A percentile compares a stretch with the other conserved stretches of the same genome.
These are phyloP conservation scores for Termitomyces sp. DNA, from an alignment of 768 basidiomycete species.

Conservation along the genomic window DNA sequence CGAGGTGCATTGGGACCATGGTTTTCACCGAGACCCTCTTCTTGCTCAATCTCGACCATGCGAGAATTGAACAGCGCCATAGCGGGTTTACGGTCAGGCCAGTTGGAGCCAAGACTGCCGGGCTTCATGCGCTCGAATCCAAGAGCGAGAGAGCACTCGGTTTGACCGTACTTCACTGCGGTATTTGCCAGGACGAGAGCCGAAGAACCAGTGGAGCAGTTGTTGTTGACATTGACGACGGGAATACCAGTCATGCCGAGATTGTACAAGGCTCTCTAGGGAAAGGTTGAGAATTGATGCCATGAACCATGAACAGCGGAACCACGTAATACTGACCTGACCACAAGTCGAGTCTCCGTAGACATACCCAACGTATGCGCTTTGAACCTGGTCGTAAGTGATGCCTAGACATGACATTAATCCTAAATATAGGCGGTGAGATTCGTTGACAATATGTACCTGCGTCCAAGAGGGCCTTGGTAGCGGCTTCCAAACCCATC, in stretches of 20 bases:
- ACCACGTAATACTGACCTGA: constrained; percentile 39
- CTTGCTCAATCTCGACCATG: constrained; percentile 43
- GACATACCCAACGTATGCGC: constrained; percentile 72
- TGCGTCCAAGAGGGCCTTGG: constrained; percentile 83
- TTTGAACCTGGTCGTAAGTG: constrained; percentile 72
- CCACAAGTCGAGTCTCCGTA: constrained; percentile 79
- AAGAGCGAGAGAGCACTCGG: constrained; percentile 73
- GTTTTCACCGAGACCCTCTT: constrained; percentile 48
- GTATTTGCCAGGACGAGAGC: constrained; percentile 74
- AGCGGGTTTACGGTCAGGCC: constrained; percentile 50
- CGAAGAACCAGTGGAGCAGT: constrained; percentile 78
- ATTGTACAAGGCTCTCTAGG: constrained; percentile 71
- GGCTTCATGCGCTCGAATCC: constrained; percentile 85
- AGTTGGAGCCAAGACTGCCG: constrained; percentile 66
- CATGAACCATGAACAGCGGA: not conserved
- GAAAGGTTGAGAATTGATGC: not conserved
- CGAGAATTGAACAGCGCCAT: constrained; percentile 38
- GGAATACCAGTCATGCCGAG: constrained; percentile 83
- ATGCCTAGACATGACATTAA: constrained; percentile 43
- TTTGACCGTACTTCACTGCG: constrained; percentile 63
- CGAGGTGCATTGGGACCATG: constrained; percentile 67
- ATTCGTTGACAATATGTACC: constrained; percentile 33
- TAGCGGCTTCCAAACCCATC: constrained; percentile 87
- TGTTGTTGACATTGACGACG: constrained; percentile 84
- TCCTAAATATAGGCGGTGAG: not conserved